Evolutionary conservation across 2,329 filamentous ascomycete species (phyloP), one percentile per base, ranked within the genome.

Genomic region (Pseudocercospora ulei): DNA sequence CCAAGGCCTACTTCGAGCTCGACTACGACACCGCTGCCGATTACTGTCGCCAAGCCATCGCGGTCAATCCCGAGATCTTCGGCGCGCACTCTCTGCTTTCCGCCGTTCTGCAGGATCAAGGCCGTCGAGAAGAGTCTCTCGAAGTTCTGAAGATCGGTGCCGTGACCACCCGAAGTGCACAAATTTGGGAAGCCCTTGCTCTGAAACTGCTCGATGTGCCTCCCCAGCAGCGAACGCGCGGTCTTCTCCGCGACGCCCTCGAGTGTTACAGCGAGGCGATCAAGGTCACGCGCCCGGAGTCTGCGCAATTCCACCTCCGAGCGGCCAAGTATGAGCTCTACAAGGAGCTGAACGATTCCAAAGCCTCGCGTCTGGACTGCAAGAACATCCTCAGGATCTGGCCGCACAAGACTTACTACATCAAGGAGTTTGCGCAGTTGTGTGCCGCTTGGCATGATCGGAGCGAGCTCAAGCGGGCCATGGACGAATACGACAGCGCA

Each of bases 1-100:
- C 77, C 42, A 69, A 78, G 43, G 74, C 76, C 3, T 86, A 78
- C 54, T 67, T 84, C 42, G 66, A 71, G 6, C 67, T 71, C 16
- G 68, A 78, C 12, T 76, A 78, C 46, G 68, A 73, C 3, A 65
- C 69, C 25, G 78, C 80, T 3, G 63, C 76, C 22, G 68, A 70
- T 64, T 36, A 60, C 56, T 51, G 69, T 60, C 34, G 64, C 57
- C 35, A 65, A 43, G 72, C 72, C 5, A 67, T 76, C 19, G 62
- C 67, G 25, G 59, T 65, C 18, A 78, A 80, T 49, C 75, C 75
- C 0, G 75, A 78, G 54, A 72, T 78, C 48, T 78, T 73, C 54
- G 65, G 68, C 17, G 72, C 75, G 8, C 73, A 79, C 60, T 72
- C 68, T 36, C 61, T 78, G 12, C 61, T 78, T 5, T 75, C 74